Evolutionary conservation across 345 rosid species (phyloP), one percentile per base, ranked within the genome.

Genomic region (Kandelia obovata): DNA sequence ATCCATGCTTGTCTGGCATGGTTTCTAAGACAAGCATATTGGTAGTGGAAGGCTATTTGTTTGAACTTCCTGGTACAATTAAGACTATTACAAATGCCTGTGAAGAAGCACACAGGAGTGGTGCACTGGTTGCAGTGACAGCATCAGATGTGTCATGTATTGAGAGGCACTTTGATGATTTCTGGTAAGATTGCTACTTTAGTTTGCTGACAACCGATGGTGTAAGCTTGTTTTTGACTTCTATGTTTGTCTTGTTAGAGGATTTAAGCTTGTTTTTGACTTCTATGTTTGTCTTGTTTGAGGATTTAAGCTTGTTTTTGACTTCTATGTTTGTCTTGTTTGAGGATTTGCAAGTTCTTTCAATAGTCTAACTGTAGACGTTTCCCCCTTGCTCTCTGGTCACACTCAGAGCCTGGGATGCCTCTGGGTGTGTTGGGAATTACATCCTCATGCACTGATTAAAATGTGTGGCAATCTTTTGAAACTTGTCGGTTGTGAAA

Each of bases 71-170:
- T 16, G 95, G 86, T 82, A 91, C 96, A 3, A 94, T 91, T 60
- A 85, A 79, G 72, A 86, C 98, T 72, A 84, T 91, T 71, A 73
- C 82, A 52, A 86, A 82, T 83, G 95, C 97, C 37, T 94, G 96
- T 28, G 90, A 94, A 82, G 97, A 82, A 84, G 97, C 98, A 46
- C 89, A 78, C 61, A 84, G 77, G 64, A 78, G 71, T 61, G 96
- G 97, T 73, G 95, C 89, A 10, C 78, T 94, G 70, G 86, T 94
- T 81, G 98, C 97, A 27, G 84, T 91, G 56, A 89, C 97, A 30
- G 98, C 97, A 65, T 94, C 97, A 7, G 98, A 94, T 73, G 91
- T 89, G 47, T 86, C 97, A 53, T 91, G 98, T 82, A 89, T 94
- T 5, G 97, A 94, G 78, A 84, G 88, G 58, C 96, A 89, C 75